These are phyloP conservation scores for Apiosordaria backusii DNA, from an alignment of 495 filamentous ascomycete genomes.

Conservation along the genomic window DNA sequence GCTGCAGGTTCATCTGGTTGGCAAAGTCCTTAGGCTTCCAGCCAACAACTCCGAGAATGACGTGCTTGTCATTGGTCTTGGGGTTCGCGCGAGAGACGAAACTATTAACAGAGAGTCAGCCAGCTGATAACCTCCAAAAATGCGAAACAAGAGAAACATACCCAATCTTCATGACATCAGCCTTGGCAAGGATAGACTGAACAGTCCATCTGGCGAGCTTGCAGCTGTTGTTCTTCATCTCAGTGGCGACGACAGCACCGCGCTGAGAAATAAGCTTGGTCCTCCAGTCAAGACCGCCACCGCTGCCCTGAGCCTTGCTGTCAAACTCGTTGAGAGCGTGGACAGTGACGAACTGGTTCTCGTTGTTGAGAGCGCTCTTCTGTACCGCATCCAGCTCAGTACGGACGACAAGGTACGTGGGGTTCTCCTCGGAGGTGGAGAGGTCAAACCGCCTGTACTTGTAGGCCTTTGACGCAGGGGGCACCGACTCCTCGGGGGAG, in stretches of 20 bases:
- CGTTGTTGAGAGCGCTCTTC: constrained; percentile 84
- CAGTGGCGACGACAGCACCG: constrained; percentile 95
- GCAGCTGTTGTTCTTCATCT: constrained; percentile 99
- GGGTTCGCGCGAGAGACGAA: constrained; percentile 94
- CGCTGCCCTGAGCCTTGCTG: constrained; percentile 90
- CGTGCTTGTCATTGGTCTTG: constrained; percentile 82
- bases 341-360: constrained; percentile 85
- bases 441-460: constrained; percentile 97
- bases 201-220: constrained; percentile 97
- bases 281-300: constrained; percentile 93
- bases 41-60: constrained; percentile 90
- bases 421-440: constrained; percentile 86
- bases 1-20: constrained; percentile 93
- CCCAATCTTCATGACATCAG: constrained; percentile 97
- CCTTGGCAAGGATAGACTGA: constrained; percentile 91
- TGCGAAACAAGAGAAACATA: constrained; percentile 37
- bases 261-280: constrained; percentile 87
- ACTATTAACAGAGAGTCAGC: constrained; percentile 37
- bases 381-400: constrained; percentile 95
- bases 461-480: constrained; percentile 92
- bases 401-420: constrained; percentile 84
- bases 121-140: constrained; percentile 5
- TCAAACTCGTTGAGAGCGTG: constrained; percentile 99
- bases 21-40: constrained; percentile 98
- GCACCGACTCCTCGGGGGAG: constrained; percentile 84